phyloP scores from a whole-genome alignment of 1,284 basidiomycete genomes.

The Ceratobasidium papillatum region DNA sequence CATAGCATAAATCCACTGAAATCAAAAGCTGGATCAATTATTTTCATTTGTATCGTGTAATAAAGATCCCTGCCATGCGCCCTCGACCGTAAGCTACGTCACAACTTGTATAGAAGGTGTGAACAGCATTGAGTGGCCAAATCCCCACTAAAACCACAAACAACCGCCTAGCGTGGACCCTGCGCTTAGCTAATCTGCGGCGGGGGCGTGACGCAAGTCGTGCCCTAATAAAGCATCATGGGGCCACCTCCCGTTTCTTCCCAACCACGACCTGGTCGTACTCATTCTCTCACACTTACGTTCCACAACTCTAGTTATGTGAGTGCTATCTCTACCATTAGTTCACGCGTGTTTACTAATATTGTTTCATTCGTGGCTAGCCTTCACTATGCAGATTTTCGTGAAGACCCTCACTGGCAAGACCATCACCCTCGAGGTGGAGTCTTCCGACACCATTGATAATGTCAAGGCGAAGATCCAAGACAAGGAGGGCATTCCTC shows the following conservation, averaged over 20 bases:
- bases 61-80: too few relatives aligned
- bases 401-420: conserved; percentile 99
- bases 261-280: conserved; percentile 36
- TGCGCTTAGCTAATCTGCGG: conserved; percentile 6
- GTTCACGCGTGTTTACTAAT: neutral
- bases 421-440: conserved; percentile 81
- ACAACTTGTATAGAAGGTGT: neutral
- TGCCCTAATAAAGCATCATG: conserved; percentile 27
- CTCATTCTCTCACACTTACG: neutral
- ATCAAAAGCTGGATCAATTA: too few relatives aligned
- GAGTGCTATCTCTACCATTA: neutral
- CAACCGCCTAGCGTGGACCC: neutral
- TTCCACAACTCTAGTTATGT: conserved; percentile 13
- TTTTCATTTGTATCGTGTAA: too few relatives aligned
- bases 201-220: conserved; percentile 27
- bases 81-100: neutral
- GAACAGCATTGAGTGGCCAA: conserved; percentile 3
- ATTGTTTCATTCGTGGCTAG: conserved; percentile 66
- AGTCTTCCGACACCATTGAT: conserved; percentile 64
- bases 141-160: neutral
- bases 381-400: conserved; percentile 91
- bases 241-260: neutral
- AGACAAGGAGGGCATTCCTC: conserved; percentile 59
- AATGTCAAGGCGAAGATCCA: conserved; percentile 62
- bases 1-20: too few relatives aligned